Conservation (phyloP, 176 grass and related monocot genomes). For the Ensete glaucum region DNA sequence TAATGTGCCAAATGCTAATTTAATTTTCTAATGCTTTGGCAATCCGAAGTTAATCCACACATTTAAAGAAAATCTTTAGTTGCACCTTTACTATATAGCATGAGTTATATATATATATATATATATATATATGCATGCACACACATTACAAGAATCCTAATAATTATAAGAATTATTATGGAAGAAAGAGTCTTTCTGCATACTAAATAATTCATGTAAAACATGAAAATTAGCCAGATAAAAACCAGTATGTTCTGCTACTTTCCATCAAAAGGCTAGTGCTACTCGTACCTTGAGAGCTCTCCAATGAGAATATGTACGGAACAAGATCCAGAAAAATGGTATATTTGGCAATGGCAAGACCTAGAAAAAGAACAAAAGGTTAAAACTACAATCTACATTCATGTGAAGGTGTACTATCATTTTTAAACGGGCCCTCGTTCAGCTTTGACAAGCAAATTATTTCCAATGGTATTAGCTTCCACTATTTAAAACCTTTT, state of each 20-base stretch:
- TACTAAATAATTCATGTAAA: background rate
- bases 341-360: slow-evolving; percentile 91
- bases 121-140: too few relatives aligned
- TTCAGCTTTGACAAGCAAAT: too few relatives aligned
- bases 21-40: background rate
- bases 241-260: background rate
- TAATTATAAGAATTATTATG: too few relatives aligned
- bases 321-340: slow-evolving; percentile 89
- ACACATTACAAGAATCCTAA: too few relatives aligned
- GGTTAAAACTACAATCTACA: background rate
- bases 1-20: background rate
- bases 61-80: background rate
- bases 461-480: too few relatives aligned
- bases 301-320: slow-evolving; percentile 92
- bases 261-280: background rate
- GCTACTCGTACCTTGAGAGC: slow-evolving; percentile 70
- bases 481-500: too few relatives aligned
- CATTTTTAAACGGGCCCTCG: too few relatives aligned
- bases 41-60: background rate
- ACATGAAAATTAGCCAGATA: background rate
- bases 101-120: too few relatives aligned
- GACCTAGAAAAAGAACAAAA: slow-evolving; percentile 35
- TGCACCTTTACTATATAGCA: background rate
- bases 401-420: background rate
- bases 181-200: too few relatives aligned